These are phyloP conservation scores for Murraya koenigii DNA, from an alignment of 345 rosid genomes.

Conservation along the genomic window DNA sequence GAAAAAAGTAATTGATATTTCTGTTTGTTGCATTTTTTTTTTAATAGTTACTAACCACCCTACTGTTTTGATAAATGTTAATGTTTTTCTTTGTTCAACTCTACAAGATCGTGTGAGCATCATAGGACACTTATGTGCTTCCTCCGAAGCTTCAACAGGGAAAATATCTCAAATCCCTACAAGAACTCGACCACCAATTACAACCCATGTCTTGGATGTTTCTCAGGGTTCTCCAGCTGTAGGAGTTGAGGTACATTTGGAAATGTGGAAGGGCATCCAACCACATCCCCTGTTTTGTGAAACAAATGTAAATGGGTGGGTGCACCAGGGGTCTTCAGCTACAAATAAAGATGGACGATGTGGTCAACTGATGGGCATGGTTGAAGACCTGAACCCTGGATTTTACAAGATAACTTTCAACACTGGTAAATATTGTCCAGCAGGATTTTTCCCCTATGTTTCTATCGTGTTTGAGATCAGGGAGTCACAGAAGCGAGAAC, in stretches of 20 bases:
- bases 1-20: too few species aligned
- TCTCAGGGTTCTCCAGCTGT: slow-evolving; percentile 78
- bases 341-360: slow-evolving; percentile 86
- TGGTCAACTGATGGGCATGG: slow-evolving; percentile 66
- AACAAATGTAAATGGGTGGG: slow-evolving; percentile 46
- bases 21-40: too few species aligned
- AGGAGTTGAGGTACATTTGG: slow-evolving; percentile 69
- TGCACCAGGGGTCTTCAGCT: slow-evolving; percentile 53
- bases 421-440: slow-evolving; percentile 68
- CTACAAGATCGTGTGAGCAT: slow-evolving; percentile 70
- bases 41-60: background rate
- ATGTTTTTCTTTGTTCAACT: slow-evolving; percentile 16
- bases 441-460: slow-evolving; percentile 81
- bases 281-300: slow-evolving; percentile 43
- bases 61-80: background rate
- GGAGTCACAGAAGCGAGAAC: slow-evolving; percentile 69
- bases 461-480: slow-evolving; percentile 66
- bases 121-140: slow-evolving; percentile 61
- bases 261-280: slow-evolving; percentile 59
- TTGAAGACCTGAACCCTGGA: slow-evolving; percentile 69
- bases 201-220: slow-evolving; percentile 90
- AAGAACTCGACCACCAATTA: slow-evolving; percentile 79
- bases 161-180: slow-evolving; percentile 39
- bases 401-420: slow-evolving; percentile 80
- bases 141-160: slow-evolving; percentile 33